Conservation (phyloP, 192 early-diverging fungal genomes). For the Backusella tarrabulga region DNA sequence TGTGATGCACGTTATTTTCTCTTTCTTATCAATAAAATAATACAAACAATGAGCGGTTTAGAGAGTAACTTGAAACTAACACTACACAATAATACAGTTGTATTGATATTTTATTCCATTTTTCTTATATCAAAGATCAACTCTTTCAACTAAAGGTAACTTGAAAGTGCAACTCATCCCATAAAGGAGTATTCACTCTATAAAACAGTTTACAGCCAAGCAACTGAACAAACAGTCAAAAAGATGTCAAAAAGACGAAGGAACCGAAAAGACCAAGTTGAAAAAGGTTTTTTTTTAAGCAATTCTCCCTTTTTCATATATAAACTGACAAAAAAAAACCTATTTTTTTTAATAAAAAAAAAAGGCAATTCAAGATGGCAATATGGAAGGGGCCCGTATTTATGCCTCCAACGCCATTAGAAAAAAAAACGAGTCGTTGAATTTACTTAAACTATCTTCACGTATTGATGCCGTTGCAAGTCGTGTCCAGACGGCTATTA, state of each 20-base stretch:
- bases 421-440: slow-evolving; percentile 93
- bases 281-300: slow-evolving; percentile 67
- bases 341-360: too few relatives aligned
- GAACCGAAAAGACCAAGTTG: slow-evolving; percentile 73
- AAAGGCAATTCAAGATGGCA: slow-evolving; percentile 89
- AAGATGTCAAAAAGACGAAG: slow-evolving; percentile 84
- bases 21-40: not conserved
- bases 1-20: not conserved
- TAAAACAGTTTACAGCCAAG: slow-evolving; percentile 84
- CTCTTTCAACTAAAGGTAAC: slow-evolving; percentile 35
- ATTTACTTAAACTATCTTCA: slow-evolving; percentile 83
- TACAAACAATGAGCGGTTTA: slow-evolving; percentile 17
- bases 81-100: not conserved
- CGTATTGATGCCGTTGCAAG: slow-evolving; percentile 91
- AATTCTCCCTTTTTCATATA: too few relatives aligned
- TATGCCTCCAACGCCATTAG: slow-evolving; percentile 97
- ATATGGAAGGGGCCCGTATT: slow-evolving; percentile 91
- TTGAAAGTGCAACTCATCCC: not conserved
- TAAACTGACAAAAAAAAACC: not conserved
- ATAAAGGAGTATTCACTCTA: not conserved
- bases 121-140: slow-evolving; percentile 11
- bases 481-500: slow-evolving; percentile 91
- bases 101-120: not conserved
- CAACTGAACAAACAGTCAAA: slow-evolving; percentile 83
- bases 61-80: slow-evolving; percentile 13